Evolutionary conservation across 192 early-diverging fungal genomes (phyloP).

Genomic region (Globomyces pollinis-pini): DNA sequence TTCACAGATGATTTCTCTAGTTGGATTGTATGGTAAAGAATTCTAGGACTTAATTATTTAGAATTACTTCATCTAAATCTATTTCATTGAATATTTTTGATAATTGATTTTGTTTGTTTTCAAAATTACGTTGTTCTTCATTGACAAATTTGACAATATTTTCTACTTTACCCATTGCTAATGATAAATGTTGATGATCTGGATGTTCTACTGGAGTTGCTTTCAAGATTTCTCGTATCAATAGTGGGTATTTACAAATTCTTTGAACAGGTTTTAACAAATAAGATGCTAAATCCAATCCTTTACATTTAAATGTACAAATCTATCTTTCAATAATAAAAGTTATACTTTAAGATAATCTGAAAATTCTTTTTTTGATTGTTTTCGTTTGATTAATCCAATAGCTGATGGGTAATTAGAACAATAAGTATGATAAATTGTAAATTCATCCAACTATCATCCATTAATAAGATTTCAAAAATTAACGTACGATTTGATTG

Average conservation of each 20-base stretch:
- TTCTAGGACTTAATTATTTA: neutral
- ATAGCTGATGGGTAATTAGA: neutral
- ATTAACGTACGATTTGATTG: neutral
- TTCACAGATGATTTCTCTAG: neutral
- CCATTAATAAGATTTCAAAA: too few relatives aligned
- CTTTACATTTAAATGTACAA: neutral
- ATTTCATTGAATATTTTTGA: neutral
- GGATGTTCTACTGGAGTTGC: conserved; percentile 21
- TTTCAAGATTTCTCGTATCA: conserved; percentile 47
- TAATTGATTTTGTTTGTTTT: conserved; percentile 53
- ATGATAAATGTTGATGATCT: conserved; percentile 37
- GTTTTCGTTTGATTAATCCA: neutral
- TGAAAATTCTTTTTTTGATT: neutral
- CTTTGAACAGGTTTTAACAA: conserved; percentile 97
- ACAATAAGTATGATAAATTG: neutral
- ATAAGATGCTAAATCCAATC: conserved; percentile 46
- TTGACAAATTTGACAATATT: conserved; percentile 80
- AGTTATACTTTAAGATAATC: neutral
- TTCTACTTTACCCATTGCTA: conserved; percentile 73
- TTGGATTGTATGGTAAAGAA: neutral
- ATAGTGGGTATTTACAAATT: conserved; percentile 95
- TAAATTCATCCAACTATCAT: neutral
- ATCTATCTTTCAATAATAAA: neutral
- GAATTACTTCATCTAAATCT: neutral
- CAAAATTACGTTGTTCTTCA: conserved; percentile 78